Evolutionary conservation across 768 basidiomycete genomes (phyloP).

Genomic region (Clathrus columnatus): DNA sequence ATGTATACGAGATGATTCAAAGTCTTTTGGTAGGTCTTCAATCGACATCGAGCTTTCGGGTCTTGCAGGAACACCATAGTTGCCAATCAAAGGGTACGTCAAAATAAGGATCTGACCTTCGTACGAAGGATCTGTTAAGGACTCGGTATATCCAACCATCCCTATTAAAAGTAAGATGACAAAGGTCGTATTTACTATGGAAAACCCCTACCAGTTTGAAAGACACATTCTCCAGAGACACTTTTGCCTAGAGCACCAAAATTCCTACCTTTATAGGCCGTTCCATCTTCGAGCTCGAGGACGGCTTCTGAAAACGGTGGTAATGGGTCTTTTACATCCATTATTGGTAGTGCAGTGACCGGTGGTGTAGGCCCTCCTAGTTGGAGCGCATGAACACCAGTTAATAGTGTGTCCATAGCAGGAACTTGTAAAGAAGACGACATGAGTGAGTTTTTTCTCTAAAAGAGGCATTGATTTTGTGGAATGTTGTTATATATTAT

Average conservation of each 20-base stretch:
- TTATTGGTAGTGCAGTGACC: constrained; percentile 5
- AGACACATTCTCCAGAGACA: constrained; percentile 96
- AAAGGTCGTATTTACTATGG: constrained; percentile 1
- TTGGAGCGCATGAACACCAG: not conserved
- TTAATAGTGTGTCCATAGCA: not conserved
- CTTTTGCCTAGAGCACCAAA: constrained; percentile 91
- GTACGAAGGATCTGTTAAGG: constrained; percentile 96
- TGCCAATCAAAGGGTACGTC: constrained; percentile 94
- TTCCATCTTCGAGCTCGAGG: constrained; percentile 85
- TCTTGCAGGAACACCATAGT: constrained; percentile 91
- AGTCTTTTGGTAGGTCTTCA: constrained; percentile 59
- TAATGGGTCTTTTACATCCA: not conserved
- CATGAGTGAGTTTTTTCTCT: not conserved
- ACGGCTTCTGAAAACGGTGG: constrained; percentile 45
- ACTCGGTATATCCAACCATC: constrained; percentile 99
- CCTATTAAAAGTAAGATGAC: constrained; percentile 39
- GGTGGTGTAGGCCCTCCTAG: constrained; percentile 4
- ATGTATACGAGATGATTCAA: constrained; percentile 95
- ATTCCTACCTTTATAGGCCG: constrained; percentile 79
- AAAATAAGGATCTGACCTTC: constrained; percentile 96
- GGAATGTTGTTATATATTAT: not conserved
- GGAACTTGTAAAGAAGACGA: not conserved
- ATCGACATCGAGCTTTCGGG: constrained; percentile 29
- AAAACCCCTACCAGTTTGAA: constrained; percentile 81
- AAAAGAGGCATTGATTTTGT: not conserved